A percentile compares a stretch with the other conserved stretches of the same genome.
These are phyloP conservation scores for Tetrahymena malaccensis DNA, from an alignment of 73 alveolate genomes.

Conservation along the genomic window DNA sequence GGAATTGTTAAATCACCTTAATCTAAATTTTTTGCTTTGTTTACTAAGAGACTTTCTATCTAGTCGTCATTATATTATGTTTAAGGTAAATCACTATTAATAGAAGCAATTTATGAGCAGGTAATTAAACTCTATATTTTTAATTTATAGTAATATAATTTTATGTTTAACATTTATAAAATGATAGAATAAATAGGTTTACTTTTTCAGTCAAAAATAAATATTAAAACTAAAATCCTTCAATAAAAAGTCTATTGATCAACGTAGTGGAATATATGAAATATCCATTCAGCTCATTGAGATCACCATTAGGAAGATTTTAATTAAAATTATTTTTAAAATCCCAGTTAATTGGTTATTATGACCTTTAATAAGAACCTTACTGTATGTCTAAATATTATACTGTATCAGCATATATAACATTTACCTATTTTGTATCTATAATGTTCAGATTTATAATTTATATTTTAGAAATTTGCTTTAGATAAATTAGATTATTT, in stretches of 20 bases:
- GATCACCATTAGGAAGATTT: background rate
- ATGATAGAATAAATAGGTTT: background rate
- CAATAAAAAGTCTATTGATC: background rate
- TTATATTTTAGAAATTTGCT: background rate
- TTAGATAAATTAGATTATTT: background rate
- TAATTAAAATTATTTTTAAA: background rate
- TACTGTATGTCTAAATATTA: background rate
- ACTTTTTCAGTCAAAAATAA: background rate
- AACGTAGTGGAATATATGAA: background rate
- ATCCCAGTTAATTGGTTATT: background rate
- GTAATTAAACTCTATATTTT: background rate
- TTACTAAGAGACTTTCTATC: background rate
- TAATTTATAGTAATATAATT: too few relatives aligned
- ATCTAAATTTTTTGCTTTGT: background rate
- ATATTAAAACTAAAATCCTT: background rate
- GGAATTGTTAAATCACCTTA: background rate
- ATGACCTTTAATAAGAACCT: background rate
- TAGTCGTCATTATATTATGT: background rate
- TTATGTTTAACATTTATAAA: too few relatives aligned
- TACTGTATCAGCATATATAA: background rate
- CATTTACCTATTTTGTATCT: background rate
- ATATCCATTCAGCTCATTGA: background rate
- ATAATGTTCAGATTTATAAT: background rate
- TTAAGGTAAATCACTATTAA: background rate
- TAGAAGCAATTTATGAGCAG: too few relatives aligned